These are phyloP conservation scores for Neodidymelliopsis sp. DNA, from an alignment of 2,329 filamentous ascomycete species.

Conservation along the genomic window DNA sequence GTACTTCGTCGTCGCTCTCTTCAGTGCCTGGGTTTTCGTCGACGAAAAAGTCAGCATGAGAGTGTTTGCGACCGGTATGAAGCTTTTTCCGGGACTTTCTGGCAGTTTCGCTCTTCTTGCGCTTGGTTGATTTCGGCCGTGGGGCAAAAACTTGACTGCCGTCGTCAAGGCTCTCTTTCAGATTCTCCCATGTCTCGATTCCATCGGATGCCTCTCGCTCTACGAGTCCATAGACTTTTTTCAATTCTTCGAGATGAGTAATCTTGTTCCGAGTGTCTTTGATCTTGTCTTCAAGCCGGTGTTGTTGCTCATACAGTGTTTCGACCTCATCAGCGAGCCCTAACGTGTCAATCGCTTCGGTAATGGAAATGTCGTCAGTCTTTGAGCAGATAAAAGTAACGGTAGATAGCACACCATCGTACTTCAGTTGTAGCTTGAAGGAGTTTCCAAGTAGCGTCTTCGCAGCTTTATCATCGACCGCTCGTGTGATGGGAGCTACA, in stretches of 20 bases:
- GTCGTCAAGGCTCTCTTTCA: slow-evolving; percentile 48
- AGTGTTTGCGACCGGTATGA: slow-evolving; percentile 18
- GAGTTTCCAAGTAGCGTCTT: slow-evolving; percentile 63
- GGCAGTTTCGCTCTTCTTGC: slow-evolving; percentile 44
- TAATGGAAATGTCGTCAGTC: slow-evolving; percentile 66
- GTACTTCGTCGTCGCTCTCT: slow-evolving; percentile 30
- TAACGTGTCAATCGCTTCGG: slow-evolving; percentile 53
- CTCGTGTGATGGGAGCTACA: slow-evolving; percentile 67
- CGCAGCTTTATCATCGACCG: slow-evolving; percentile 67
- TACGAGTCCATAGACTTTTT: slow-evolving; percentile 41
- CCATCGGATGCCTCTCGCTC: slow-evolving; percentile 52
- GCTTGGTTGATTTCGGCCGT: slow-evolving; percentile 47
- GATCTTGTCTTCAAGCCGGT: slow-evolving; percentile 26
- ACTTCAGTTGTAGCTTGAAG: slow-evolving; percentile 67
- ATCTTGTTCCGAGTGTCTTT: slow-evolving; percentile 29
- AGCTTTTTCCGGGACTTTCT: slow-evolving; percentile 30
- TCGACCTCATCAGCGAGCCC: slow-evolving; percentile 45
- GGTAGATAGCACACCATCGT: slow-evolving; percentile 62
- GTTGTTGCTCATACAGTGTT: slow-evolving; percentile 34
- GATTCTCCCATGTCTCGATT: slow-evolving; percentile 56
- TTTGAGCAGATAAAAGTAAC: slow-evolving; percentile 70
- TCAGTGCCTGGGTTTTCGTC: slow-evolving; percentile 36
- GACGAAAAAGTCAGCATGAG: slow-evolving; percentile 27
- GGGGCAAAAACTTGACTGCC: slow-evolving; percentile 55
- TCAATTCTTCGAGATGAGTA: slow-evolving; percentile 43